Percentiles rank a stretch among this genome's conserved stretches.
Evolutionary conservation across 495 filamentous ascomycete species (phyloP).

Genomic region (Chaetomium fimeti): DNA sequence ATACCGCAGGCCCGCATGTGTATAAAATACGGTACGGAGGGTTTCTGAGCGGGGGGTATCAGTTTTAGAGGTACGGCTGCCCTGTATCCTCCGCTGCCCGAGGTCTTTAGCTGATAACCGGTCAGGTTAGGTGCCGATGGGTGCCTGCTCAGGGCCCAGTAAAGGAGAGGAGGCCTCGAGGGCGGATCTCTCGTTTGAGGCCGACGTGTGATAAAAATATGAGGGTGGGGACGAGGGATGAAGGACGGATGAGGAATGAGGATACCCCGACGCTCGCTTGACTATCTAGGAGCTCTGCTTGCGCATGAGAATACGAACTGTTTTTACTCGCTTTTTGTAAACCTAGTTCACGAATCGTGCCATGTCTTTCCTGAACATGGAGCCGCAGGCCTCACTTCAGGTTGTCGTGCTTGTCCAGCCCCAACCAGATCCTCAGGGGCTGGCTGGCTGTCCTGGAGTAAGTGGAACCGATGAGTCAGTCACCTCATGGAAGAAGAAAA

Average conservation of each 20-base stretch:
- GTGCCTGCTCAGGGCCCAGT: too few species aligned
- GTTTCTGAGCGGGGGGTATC: background rate
- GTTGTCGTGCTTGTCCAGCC: too few species aligned
- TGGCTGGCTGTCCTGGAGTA: too few species aligned
- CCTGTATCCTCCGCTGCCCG: background rate
- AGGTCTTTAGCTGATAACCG: background rate
- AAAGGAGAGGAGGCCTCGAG: background rate
- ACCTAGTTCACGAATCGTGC: background rate
- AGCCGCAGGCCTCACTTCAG: too few species aligned
- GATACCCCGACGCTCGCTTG: slow-evolving; percentile 16
- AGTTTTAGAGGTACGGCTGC: background rate
- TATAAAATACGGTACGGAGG: background rate
- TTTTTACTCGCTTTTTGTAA: background rate
- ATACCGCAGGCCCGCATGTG: too few species aligned
- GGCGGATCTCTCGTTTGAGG: background rate
- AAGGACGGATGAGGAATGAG: background rate
- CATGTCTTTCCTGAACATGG: too few species aligned
- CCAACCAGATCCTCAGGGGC: too few species aligned
- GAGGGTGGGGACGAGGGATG: background rate
- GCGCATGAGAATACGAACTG: slow-evolving; percentile 11
- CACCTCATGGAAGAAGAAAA: too few species aligned
- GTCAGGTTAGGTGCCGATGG: background rate
- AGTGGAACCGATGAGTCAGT: too few species aligned
- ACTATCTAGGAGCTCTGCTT: background rate
- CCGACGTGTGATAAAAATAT: background rate